Base-by-base conservation (phyloP, 2,329 filamentous ascomycete genomes). In the Acrodontium crateriforme region DNA sequence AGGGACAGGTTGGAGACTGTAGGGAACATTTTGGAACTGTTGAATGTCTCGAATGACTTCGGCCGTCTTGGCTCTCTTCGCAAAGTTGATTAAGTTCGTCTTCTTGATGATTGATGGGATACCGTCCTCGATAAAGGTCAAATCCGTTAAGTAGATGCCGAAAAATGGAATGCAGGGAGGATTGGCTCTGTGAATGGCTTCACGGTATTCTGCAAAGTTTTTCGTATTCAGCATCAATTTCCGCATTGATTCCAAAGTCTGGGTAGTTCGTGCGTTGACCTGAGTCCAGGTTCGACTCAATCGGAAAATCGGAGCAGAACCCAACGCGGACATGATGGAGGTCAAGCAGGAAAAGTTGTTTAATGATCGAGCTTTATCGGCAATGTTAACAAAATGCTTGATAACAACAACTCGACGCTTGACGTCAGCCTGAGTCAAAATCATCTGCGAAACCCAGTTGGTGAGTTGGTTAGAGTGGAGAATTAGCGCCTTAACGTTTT, bases 361-460 rank as follows among this genome's bases (percentile, higher is more conserved):
- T 28, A 95, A 62, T 26, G 61, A 50, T 28, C 89, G 85, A 52
- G 89, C 98, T 82, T 91, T 94, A 62, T 98, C 89, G 37, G 89
- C 89, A 35, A 98, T 84, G 19, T 81, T 73, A 35, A 98, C 84
- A 59, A 95, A 98, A 54, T 95, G 89, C 55, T 95, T 95, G 56
- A 98, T 94, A 24, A 98, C 89, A 18, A 92, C 80, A 15, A 95
- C 87, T 44, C 89, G 74, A 55, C 92, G 91, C 63, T 89, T 93
- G 37, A 94, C 81, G 52, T 98, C 89, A 45, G 77, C 71, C 55
- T 98, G 89, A 0, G 79, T 85, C 37, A 98, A 59, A 42, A 98
- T 95, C 89, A 98, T 95, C 55, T 95, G 87, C 16, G 89, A 89
- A 27, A 95, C 89, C 89, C 89, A 98, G 52, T 95, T 98, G 5